Base-by-base conservation (phyloP, 805 yeast species). In the Cyberlindnera euphorbiae region DNA sequence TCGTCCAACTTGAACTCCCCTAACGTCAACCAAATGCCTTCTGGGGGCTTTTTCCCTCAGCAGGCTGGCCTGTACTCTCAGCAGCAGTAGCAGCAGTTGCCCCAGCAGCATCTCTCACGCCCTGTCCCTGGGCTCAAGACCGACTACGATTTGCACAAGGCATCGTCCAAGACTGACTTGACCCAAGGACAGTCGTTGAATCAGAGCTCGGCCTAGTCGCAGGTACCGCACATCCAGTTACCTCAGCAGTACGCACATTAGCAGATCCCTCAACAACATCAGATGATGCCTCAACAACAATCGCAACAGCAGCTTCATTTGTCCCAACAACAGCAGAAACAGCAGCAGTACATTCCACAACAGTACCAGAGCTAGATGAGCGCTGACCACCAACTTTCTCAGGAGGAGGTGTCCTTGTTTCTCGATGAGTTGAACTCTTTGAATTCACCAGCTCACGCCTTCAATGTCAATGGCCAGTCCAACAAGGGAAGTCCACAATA, bases 1-100 rank as follows among this genome's bases (percentile, higher is more conserved):
- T 46, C 50, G 8, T 49, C 53, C 6, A 34, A 39, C 8, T 25
- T 37, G n/a, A 39, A 38, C 39, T 33, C 47, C 11, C 47, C 51
- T 1, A 17, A 29, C 11, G 26, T 15, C 3, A 25, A 17, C n/a
- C 35, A 38, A 15, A 12, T 31, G 9, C 36, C 39, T 5, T 28
- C 12, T 15, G 26, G 32, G 16, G 28, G 28, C 5, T 18, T 14
- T 13, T 32, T 41, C n/a, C 26, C n/a, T 27, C 32, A 34, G 25
- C 39, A 9, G 26, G 9, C 26, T 14, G n/a, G n/a, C 26, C 13
- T 14, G 28, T 7, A 8, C 9, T 17, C 15, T 14, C 28, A 26
- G 17, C 28, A 13, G 16, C 16, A n/a, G 17, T 8, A 13, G 22
- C 22, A 19, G 22, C 22, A 19, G 7, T 9, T 8, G 7, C 22